Evolutionary conservation across 345 rosid genomes (phyloP).

Genomic region (Citrus mangshanensis): DNA sequence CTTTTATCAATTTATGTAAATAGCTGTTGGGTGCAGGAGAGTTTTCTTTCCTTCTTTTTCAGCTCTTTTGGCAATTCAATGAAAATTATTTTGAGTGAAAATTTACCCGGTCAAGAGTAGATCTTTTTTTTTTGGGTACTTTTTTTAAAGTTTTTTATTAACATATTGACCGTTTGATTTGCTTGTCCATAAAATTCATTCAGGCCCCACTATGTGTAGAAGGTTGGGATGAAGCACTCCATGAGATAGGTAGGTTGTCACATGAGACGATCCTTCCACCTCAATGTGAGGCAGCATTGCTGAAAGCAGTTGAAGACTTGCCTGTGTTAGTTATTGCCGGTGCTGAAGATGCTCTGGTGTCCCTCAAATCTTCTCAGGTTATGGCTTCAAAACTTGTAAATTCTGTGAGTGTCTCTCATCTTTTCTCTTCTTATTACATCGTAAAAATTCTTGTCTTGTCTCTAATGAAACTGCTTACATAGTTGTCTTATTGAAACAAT

Average conservation of each 20-base stretch:
- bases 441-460: not conserved
- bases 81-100: not conserved
- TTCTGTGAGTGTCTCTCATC: constrained; percentile 62
- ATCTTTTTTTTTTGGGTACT: not conserved
- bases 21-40: not conserved
- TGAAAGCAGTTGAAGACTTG: constrained; percentile 59
- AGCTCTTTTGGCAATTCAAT: not conserved
- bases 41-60: not conserved
- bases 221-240: constrained; percentile 98
- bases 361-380: constrained; percentile 77
- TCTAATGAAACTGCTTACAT: not conserved
- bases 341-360: constrained; percentile 80
- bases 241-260: constrained; percentile 87
- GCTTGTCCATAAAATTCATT: constrained; percentile 5
- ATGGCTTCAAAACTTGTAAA: constrained; percentile 83
- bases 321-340: constrained; percentile 84
- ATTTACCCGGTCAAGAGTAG: not conserved
- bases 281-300: constrained; percentile 50
- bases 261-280: constrained; percentile 71
- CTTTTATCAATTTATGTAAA: not conserved
- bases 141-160: not conserved
- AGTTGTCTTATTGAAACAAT: no score
- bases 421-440: not conserved
- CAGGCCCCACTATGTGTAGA: constrained; percentile 81
- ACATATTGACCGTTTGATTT: not conserved